Evolutionary conservation across 495 filamentous ascomycete species (phyloP), one percentile per base, ranked within the genome.

Genomic region (Delitschia confertaspora): DNA sequence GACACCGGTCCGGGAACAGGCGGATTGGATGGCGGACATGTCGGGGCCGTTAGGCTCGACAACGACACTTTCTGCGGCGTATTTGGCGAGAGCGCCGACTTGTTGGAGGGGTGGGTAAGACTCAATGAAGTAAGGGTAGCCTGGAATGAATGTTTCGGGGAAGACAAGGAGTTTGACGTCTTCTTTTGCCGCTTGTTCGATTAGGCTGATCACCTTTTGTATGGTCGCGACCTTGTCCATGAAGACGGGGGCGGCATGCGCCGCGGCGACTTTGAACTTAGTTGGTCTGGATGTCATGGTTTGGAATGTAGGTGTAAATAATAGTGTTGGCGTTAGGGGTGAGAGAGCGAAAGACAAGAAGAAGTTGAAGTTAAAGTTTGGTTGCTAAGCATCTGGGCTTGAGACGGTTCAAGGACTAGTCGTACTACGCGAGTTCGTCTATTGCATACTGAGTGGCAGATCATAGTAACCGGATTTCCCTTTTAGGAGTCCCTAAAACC

Each of bases 61-160:
- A 19, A 60, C 58, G 25, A 69, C 62, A 34, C 47, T 56, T 35
- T 69, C 48, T 19, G 52, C 56, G 6, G 60, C 56, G 42, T 65
- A 66, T 39, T 51, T 35, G 17, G 43, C 43, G 13, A 52, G 43
- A 6, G 49, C 49, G 18, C 24, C 29, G 22, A 42, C 49, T 41
- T 52, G 49, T 20, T 35, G 46, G 10, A 52, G 43, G 22, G 49
- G 49, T 20, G 49, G 43, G 29, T 52, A 52, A 43, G 42, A 52
- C 31, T 52, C 49, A 30, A 47, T 52, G 29, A 27, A 52, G 37
- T 52, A 52, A 3, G 60, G 60, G 37, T 56, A 53, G 10, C 42
- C 49, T 13, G 49, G 49, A 6, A 53, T 27, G 25, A 53, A 53
- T 4, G 49, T 53, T 21, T 53, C 49, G 3, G 49, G 49, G 14